phyloP scores from a whole-genome alignment of 2,329 filamentous ascomycete species.

The Ophiostoma sp. region DNA sequence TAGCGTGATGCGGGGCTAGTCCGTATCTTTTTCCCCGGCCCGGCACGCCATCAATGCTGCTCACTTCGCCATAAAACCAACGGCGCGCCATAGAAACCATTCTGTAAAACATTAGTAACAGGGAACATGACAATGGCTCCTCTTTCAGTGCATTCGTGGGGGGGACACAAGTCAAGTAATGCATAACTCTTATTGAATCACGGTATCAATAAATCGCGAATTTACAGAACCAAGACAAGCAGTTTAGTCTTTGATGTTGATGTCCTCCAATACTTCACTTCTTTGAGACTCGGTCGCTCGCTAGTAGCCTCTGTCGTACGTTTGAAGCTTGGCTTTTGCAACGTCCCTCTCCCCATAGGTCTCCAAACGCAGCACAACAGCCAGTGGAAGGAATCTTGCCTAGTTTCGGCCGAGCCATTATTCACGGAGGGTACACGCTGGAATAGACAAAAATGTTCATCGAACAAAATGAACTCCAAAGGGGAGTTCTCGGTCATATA shows the following conservation, averaged over 20 bases:
- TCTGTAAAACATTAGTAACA: not conserved
- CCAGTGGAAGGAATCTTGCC: not conserved
- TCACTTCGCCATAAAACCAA: not conserved
- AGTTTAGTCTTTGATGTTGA: not conserved
- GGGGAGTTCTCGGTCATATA: too few species aligned
- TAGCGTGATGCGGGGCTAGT: constrained; percentile 14
- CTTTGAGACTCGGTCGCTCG: not conserved
- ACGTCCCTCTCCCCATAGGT: not conserved
- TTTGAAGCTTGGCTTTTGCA: not conserved
- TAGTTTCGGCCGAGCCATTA: not conserved
- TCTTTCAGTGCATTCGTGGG: too few species aligned
- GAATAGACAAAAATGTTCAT: too few species aligned
- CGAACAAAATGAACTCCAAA: too few species aligned
- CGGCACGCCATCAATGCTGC: constrained; percentile 8
- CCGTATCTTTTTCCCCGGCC: not conserved
- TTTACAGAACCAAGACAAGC: not conserved
- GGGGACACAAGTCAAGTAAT: too few species aligned
- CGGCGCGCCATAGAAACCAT: not conserved
- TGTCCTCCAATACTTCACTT: not conserved
- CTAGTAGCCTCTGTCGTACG: not conserved
- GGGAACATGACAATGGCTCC: not conserved
- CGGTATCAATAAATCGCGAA: not conserved
- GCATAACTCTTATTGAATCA: not conserved
- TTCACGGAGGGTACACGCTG: too few species aligned
- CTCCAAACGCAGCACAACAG: not conserved